Percentiles rank a stretch among this genome's conserved stretches.
phyloP scores from a whole-genome alignment of 257 asterid species.

The Solanum arcanum region DNA sequence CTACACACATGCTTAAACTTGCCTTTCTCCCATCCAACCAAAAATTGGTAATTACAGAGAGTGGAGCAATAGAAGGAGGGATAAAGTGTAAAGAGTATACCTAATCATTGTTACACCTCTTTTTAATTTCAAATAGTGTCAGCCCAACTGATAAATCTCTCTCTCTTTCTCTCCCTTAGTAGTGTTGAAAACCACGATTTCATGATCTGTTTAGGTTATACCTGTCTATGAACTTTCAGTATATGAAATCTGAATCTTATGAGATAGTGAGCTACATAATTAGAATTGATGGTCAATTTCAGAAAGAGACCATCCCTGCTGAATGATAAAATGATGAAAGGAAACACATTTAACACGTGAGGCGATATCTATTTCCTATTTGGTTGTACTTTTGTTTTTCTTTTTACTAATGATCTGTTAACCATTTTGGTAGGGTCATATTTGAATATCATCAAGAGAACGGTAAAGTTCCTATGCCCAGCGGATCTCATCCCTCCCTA shows the following conservation, averaged over 20 bases:
- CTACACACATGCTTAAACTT: neutral
- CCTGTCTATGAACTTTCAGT: neutral
- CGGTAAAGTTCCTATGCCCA: conserved; percentile 70
- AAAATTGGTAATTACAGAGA: neutral
- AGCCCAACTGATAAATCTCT: neutral
- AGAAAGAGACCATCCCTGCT: neutral
- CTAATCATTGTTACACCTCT: neutral
- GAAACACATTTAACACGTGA: neutral
- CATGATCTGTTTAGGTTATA: neutral
- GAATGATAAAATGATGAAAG: neutral
- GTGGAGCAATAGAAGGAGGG: neutral
- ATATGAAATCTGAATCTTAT: neutral
- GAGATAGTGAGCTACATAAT: neutral
- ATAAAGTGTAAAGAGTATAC: neutral
- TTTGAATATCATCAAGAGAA: conserved; percentile 72
- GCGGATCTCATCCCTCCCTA: conserved; percentile 82
- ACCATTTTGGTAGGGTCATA: conserved; percentile 44
- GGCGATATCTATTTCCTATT: neutral
- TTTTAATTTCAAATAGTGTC: neutral
- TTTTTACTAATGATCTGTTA: neutral
- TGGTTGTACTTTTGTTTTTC: neutral
- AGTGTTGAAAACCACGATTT: neutral
- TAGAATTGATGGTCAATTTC: neutral
- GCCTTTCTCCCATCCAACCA: neutral
- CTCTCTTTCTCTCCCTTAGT: neutral